phyloP scores from a whole-genome alignment of 805 yeast species.

The Pichia scutulata region DNA sequence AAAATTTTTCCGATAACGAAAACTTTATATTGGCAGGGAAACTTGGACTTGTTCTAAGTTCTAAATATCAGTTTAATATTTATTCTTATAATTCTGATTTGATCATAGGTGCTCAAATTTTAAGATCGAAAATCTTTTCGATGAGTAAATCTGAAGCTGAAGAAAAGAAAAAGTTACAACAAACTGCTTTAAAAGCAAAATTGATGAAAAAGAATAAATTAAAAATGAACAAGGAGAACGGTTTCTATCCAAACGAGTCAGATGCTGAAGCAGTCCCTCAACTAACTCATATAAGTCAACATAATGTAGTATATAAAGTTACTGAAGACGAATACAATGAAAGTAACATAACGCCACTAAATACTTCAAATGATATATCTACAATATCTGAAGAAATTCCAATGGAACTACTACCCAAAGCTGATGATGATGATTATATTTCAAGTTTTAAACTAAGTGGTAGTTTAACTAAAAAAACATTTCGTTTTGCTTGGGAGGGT shows the following conservation, averaged over 20 bases:
- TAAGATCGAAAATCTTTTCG: constrained; percentile 35
- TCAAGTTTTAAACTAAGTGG: constrained; percentile 72
- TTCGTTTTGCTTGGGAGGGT: constrained; percentile 82
- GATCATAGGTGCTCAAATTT: constrained; percentile 78
- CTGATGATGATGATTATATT: constrained; percentile 7
- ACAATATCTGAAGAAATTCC: background rate
- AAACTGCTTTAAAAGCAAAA: background rate
- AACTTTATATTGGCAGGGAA: background rate
- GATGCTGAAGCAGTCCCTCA: background rate
- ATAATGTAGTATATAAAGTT: constrained; percentile 7
- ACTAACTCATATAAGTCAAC: constrained; percentile 1
- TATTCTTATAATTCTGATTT: constrained; percentile 86
- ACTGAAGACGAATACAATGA: constrained; percentile 1
- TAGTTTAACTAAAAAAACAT: constrained; percentile 51
- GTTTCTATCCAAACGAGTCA: background rate
- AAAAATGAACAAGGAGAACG: background rate
- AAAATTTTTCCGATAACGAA: background rate
- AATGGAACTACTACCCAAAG: background rate
- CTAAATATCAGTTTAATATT: constrained; percentile 81
- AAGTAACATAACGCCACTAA: background rate
- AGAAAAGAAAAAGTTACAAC: background rate
- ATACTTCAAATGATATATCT: background rate
- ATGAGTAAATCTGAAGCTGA: background rate
- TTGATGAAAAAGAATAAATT: background rate
- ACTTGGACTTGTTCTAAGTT: constrained; percentile 48